Conservation (phyloP, 495 filamentous ascomycete genomes). For the Pseudoneurospora amorphoporcata region DNA sequence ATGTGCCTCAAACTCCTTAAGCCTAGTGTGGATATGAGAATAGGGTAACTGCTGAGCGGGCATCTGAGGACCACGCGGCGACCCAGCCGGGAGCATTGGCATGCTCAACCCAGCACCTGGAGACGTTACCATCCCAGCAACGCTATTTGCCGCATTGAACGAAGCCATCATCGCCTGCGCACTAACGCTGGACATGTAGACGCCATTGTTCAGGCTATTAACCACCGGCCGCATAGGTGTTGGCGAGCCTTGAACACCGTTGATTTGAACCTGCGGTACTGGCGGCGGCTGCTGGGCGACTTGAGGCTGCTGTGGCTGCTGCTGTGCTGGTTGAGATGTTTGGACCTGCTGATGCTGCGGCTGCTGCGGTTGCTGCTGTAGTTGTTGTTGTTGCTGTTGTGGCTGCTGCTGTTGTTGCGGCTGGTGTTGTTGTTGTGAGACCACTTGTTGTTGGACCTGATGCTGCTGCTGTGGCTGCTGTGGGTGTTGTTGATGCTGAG, state of each 20-base stretch:
- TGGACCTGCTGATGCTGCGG: conserved; percentile 25
- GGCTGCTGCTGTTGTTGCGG: conserved; percentile 16
- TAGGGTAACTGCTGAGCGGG: conserved; percentile 16
- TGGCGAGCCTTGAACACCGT: conserved; percentile 27
- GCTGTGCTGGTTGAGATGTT: conserved; percentile 21
- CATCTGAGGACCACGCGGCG: conserved; percentile 25
- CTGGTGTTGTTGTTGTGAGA: conserved; percentile 8
- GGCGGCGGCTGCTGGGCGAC: conserved; percentile 22
- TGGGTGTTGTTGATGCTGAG: conserved; percentile 25
- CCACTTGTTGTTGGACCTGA: conserved; percentile 5
- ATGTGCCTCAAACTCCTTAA: conserved; percentile 24
- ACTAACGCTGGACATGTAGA: conserved; percentile 26
- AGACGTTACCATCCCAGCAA: conserved; percentile 27
- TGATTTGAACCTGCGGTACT: conserved; percentile 24
- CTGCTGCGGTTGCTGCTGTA: conserved; percentile 20
- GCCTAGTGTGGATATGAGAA: conserved; percentile 11
- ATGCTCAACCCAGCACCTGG: conserved; percentile 27
- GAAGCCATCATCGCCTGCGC: conserved; percentile 36
- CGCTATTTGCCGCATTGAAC: conserved; percentile 27
- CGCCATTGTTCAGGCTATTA: conserved; percentile 41
- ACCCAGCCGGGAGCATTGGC: conserved; percentile 25
- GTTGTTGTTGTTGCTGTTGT: conserved; percentile 24
- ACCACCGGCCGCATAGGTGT: conserved; percentile 38
- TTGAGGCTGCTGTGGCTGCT: conserved; percentile 33
- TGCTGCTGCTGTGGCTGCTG: conserved; percentile 26